A percentile compares a stretch with the other conserved stretches of the same genome.
These are phyloP conservation scores for Lignosus rhinocerotis DNA, from an alignment of 1,284 basidiomycete genomes.

Conservation along the genomic window DNA sequence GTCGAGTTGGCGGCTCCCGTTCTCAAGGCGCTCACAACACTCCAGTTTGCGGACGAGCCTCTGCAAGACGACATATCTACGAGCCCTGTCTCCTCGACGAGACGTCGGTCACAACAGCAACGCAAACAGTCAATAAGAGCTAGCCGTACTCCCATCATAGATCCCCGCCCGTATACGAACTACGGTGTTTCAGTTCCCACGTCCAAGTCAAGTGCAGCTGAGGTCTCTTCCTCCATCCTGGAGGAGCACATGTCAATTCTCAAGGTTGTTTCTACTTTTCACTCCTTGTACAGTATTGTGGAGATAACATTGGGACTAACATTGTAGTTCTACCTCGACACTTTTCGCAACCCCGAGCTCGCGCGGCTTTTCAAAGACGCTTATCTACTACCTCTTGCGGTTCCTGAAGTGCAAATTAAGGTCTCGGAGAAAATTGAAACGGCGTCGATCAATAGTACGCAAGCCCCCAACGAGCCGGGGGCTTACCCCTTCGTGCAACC, in stretches of 20 bases:
- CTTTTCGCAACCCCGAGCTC: conserved; percentile 23
- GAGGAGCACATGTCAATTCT: conserved; percentile 30
- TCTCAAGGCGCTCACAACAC: conserved; percentile 8
- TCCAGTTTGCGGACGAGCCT: background rate
- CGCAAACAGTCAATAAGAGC: conserved; percentile 8
- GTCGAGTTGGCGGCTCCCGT: conserved; percentile 14
- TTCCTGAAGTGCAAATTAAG: background rate
- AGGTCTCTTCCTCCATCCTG: conserved; percentile 25
- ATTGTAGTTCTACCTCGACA: conserved; percentile 24
- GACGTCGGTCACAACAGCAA: conserved; percentile 1
- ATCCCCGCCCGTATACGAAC: conserved; percentile 31
- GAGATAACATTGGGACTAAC: background rate
- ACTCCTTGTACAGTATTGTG: background rate
- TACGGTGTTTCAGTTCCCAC: conserved; percentile 30
- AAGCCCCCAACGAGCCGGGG: conserved; percentile 15
- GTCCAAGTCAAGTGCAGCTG: conserved; percentile 25
- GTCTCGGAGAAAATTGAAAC: background rate
- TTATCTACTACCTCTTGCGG: conserved; percentile 21
- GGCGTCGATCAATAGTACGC: background rate
- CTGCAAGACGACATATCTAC: background rate
- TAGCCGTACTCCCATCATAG: conserved; percentile 14
- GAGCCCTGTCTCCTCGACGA: background rate
- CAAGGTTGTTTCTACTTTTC: conserved; percentile 25
- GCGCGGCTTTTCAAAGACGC: conserved; percentile 18
- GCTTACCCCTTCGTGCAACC: conserved; percentile 49